phyloP scores from a whole-genome alignment of 192 early-diverging fungal species.

The Coemansia sp. region DNA sequence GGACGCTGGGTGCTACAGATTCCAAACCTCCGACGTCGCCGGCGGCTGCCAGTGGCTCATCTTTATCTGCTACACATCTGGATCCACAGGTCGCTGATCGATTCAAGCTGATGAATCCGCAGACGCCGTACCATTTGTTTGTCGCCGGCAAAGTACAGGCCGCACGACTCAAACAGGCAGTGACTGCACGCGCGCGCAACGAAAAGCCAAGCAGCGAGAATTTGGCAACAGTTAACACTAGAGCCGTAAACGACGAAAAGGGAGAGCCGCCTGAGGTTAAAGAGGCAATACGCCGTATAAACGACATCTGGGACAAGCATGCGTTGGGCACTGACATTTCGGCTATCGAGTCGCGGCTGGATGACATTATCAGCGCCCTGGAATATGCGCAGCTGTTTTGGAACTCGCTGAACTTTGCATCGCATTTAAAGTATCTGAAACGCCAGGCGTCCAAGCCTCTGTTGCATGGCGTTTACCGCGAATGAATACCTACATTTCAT shows the following conservation, averaged over 20 bases:
- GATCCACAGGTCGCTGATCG: constrained; percentile 34
- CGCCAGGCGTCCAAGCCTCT: constrained; percentile 28
- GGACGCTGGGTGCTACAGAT: neutral
- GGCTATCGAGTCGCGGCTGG: constrained; percentile 25
- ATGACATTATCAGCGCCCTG: constrained; percentile 36
- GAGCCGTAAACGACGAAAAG: neutral
- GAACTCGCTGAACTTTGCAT: constrained; percentile 49
- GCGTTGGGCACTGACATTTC: constrained; percentile 5
- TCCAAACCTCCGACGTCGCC: neutral
- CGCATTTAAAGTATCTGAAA: constrained; percentile 34
- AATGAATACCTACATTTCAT: too few relatives aligned
- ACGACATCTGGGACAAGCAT: constrained; percentile 40
- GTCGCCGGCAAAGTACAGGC: constrained; percentile 51
- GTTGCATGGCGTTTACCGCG: constrained; percentile 26
- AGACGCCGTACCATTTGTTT: constrained; percentile 51
- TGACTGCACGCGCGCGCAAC: constrained; percentile 6
- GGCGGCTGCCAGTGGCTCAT: neutral
- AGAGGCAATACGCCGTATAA: constrained; percentile 24
- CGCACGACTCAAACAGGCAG: constrained; percentile 35
- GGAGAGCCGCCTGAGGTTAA: neutral
- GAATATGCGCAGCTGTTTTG: constrained; percentile 47
- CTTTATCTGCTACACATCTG: constrained; percentile 3
- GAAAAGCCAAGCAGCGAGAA: neutral
- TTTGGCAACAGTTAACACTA: too few relatives aligned
- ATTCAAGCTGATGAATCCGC: constrained; percentile 50